These are phyloP conservation scores for Metarhizium album DNA, from an alignment of 2,329 filamentous ascomycete species.

Conservation along the genomic window DNA sequence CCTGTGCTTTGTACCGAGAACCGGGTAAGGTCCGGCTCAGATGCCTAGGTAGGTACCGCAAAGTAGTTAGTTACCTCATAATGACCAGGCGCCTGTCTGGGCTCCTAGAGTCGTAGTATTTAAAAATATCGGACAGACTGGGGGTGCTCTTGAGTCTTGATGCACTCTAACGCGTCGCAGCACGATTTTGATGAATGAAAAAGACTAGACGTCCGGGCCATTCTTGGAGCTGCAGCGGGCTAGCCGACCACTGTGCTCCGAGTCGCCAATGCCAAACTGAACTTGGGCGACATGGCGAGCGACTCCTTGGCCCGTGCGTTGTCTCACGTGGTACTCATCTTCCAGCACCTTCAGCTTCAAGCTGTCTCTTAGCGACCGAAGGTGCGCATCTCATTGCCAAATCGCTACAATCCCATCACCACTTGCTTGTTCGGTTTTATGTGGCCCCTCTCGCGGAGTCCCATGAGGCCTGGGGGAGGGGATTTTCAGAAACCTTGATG, in stretches of 20 bases:
- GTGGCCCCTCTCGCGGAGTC: conserved; percentile 9
- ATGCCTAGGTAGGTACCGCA: no score
- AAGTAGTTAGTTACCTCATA: no score
- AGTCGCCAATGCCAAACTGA: neutral
- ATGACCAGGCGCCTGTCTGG: no score
- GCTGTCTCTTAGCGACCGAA: neutral
- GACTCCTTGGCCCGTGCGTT: conserved; percentile 13
- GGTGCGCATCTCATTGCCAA: neutral
- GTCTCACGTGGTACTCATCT: conserved; percentile 13
- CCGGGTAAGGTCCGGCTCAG: neutral
- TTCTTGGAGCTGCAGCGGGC: no score
- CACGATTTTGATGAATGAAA: no score
- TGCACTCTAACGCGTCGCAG: no score
- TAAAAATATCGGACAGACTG: no score
- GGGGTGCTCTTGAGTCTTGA: no score
- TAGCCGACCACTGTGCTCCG: no score
- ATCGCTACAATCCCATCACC: neutral
- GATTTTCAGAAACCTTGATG: conserved; percentile 7
- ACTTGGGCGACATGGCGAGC: neutral
- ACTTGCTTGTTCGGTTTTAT: conserved; percentile 8
- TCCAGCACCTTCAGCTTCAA: conserved; percentile 8
- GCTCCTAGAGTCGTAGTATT: no score
- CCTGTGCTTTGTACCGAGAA: neutral
- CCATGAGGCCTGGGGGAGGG: conserved; percentile 16
- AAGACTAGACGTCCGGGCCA: no score